Conservation (phyloP, 2,329 filamentous ascomycete species). For the Cladosporium austrohemisphaericum region DNA sequence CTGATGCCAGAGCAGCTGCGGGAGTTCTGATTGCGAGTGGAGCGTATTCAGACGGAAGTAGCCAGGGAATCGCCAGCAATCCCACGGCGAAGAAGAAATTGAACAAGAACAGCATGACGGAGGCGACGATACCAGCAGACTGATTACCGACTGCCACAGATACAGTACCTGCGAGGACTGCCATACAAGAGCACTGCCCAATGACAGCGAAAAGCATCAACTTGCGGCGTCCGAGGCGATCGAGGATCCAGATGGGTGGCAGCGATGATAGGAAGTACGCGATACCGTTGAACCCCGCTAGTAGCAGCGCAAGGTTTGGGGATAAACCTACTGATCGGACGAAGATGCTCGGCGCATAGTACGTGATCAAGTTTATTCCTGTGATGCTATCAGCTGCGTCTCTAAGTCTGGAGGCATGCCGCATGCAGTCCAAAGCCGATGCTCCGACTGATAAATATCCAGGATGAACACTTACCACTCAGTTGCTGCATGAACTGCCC, state of each 20-base stretch:
- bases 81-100: conserved; percentile 33
- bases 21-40: conserved; percentile 93
- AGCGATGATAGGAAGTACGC: conserved; percentile 39
- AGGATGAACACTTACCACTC: background rate
- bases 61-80: conserved; percentile 73
- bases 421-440: no score
- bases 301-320: conserved; percentile 43
- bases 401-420: no score
- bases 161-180: conserved; percentile 44
- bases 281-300: conserved; percentile 43
- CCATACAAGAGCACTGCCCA: conserved; percentile 42
- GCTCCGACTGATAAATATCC: no score
- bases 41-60: conserved; percentile 92
- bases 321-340: conserved; percentile 45
- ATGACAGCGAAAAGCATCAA: conserved; percentile 33
- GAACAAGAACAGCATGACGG: conserved; percentile 40
- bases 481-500: conserved; percentile 48
- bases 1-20: conserved; percentile 88
- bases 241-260: conserved; percentile 39
- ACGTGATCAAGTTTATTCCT: conserved; percentile 32
- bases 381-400: background rate
- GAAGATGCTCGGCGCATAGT: conserved; percentile 45
- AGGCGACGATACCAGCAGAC: conserved; percentile 40
- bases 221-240: conserved; percentile 37
- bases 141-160: conserved; percentile 36